Percentiles rank a stretch among this genome's conserved stretches.
phyloP scores from a whole-genome alignment of 108 stramenopile species.

The Fistulifera pelliculosa region DNA sequence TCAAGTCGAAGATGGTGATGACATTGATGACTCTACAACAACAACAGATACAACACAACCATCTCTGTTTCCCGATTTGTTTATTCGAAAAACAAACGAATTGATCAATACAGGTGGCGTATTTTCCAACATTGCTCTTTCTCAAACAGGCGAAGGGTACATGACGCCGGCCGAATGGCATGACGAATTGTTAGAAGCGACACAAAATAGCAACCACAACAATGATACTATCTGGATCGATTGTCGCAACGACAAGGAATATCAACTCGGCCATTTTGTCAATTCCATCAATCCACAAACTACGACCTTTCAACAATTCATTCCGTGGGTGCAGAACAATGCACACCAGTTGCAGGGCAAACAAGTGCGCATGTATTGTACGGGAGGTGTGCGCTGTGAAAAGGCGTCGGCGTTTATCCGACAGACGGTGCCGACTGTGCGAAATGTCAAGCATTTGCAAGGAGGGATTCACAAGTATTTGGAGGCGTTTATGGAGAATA shows the following conservation, averaged over 20 bases:
- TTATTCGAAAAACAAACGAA: conserved; percentile 52
- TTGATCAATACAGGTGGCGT: conserved; percentile 15
- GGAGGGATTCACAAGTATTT: conserved; percentile 80
- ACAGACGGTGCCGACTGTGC: conserved; percentile 7
- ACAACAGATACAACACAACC: too few relatives aligned
- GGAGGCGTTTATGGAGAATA: conserved; percentile 16
- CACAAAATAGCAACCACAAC: too few relatives aligned
- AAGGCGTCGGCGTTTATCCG: conserved; percentile 58
- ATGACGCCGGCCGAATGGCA: conserved; percentile 71
- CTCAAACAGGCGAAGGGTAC: conserved; percentile 10
- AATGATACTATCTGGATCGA: conserved; percentile 40
- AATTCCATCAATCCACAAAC: conserved; percentile 46
- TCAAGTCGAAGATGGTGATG: conserved; percentile 42
- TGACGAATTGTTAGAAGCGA: conserved; percentile 22
- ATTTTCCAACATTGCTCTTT: conserved; percentile 25
- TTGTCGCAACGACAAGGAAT: conserved; percentile 72
- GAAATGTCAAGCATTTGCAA: conserved; percentile 52
- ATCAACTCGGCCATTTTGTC: conserved; percentile 56
- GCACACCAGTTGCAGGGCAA: background rate
- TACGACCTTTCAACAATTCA: conserved; percentile 43
- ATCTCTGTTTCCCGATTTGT: conserved; percentile 39
- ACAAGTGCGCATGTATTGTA: conserved; percentile 42
- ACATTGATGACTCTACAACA: conserved; percentile 11
- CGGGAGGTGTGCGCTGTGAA: conserved; percentile 79
- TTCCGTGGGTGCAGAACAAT: conserved; percentile 30